phyloP scores from a whole-genome alignment of 176 grass and related monocot species.

The Triticum aestivum region DNA sequence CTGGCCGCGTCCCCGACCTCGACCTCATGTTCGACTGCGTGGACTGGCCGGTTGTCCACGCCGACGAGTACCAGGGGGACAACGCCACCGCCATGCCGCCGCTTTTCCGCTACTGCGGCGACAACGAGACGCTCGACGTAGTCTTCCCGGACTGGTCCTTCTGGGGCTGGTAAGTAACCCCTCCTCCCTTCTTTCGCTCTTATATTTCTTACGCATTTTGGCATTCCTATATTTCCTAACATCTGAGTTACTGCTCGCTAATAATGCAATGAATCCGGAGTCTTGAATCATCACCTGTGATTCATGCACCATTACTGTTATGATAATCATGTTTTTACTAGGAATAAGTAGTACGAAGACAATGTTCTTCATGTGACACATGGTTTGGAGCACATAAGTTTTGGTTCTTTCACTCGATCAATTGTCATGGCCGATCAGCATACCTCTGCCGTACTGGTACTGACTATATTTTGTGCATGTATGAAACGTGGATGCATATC shows the following conservation, averaged over 20 bases:
- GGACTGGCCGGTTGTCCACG: slow-evolving; percentile 57
- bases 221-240: neutral
- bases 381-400: neutral
- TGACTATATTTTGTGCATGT: neutral
- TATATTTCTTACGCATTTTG: neutral
- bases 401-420: neutral
- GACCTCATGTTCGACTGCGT: slow-evolving; percentile 88
- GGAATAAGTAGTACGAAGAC: neutral
- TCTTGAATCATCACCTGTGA: neutral
- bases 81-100: slow-evolving; percentile 56
- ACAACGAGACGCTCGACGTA: slow-evolving; percentile 67
- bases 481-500: neutral
- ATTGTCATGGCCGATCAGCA: neutral
- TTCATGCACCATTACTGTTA: neutral
- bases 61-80: slow-evolving; percentile 35
- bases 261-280: neutral
- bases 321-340: neutral
- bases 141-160: slow-evolving; percentile 96
- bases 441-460: neutral
- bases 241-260: neutral
- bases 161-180: slow-evolving; percentile 91
- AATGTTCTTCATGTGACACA: neutral
- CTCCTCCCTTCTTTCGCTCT: neutral
- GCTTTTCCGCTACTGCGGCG: slow-evolving; percentile 82
- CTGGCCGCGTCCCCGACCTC: slow-evolving; percentile 72